Evolutionary conservation across 2,329 filamentous ascomycete genomes (phyloP), one percentile per base, ranked within the genome.

Genomic region (Lasiodiplodia sp.): DNA sequence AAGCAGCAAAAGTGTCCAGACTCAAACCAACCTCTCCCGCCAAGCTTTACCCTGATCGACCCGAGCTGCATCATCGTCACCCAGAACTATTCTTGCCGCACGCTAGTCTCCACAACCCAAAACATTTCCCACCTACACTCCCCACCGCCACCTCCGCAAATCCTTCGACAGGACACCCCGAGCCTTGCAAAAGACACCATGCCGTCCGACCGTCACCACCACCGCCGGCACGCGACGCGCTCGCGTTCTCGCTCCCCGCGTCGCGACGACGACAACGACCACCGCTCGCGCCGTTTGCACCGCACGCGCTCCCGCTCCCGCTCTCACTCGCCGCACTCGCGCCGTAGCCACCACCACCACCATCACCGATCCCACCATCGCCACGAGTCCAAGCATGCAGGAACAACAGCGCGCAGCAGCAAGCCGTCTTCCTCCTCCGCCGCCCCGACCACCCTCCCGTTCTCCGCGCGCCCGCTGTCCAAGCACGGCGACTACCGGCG

Each of bases 401-500:
- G 7, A 34, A 34, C 31, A 34, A 3, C 31, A 10, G 8, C 31
- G 31, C 40, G 40, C 14, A 44, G 16, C 34, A 49, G 18, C 14
- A 47, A 60, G 10, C 23, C 14, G n/a, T 10, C 10, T 25, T 11
- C 10, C n/a, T 31, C 49, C 34, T 21, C n/a, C 34, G 2, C 21
- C 25, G 49, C 63, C 7, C 56, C 18, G 4, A 8, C 38, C 52
- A 28, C 31, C 25, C 71, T 96, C 11, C 94, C 94, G 0, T 90
- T 88, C 74, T 83, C 86, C 64, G 89, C 92, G 3, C 85, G 86
- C 14, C 83, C 84, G 53, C 84, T 97, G 4, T 87, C 86, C 8
- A 94, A 91, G 75, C 84, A 86, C 66, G 18, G 6, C 44, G 92
- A 96, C 72, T 83, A 91, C n/a, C 79, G 82, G 1, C 74, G 81